A percentile compares a stretch with the other conserved stretches of the same genome.
Conservation (phyloP, 192 early-diverging fungal genomes). For the Rhizoclosmatium globosum region DNA sequence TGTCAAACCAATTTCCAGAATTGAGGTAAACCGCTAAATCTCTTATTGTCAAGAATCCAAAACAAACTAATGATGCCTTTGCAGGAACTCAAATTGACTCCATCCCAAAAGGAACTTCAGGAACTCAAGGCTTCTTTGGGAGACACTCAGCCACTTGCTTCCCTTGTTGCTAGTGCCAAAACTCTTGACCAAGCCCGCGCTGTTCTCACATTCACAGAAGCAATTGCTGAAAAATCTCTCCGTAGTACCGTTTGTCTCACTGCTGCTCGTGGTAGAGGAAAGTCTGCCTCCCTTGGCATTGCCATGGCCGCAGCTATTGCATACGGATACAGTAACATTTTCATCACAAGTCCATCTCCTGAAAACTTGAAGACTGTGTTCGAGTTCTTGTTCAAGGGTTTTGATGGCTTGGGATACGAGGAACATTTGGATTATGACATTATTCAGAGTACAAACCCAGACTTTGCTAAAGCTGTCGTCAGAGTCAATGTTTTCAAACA, state of each 20-base stretch:
- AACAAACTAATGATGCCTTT: neutral
- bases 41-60: neutral
- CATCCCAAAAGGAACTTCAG: constrained; percentile 70
- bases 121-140: constrained; percentile 86
- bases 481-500: constrained; percentile 95
- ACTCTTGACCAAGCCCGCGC: constrained; percentile 98
- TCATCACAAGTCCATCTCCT: constrained; percentile 96
- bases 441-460: constrained; percentile 96
- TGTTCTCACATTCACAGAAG: constrained; percentile 95
- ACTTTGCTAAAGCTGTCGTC: constrained; percentile 94
- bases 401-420: constrained; percentile 97
- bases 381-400: constrained; percentile 97
- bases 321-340: constrained; percentile 99
- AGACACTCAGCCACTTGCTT: constrained; percentile 91
- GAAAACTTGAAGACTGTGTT: constrained; percentile 99
- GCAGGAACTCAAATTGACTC: constrained; percentile 44
- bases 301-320: constrained; percentile 95
- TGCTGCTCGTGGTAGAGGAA: constrained; percentile 95
- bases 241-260: constrained; percentile 92
- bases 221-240: constrained; percentile 93
- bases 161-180: constrained; percentile 78
- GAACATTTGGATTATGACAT: constrained; percentile 99
- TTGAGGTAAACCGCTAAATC: constrained; percentile 32
- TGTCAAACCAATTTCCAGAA: constrained; percentile 83
- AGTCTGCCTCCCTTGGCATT: constrained; percentile 95